phyloP scores from a whole-genome alignment of 768 basidiomycete genomes.

The Mycena galopus region DNA sequence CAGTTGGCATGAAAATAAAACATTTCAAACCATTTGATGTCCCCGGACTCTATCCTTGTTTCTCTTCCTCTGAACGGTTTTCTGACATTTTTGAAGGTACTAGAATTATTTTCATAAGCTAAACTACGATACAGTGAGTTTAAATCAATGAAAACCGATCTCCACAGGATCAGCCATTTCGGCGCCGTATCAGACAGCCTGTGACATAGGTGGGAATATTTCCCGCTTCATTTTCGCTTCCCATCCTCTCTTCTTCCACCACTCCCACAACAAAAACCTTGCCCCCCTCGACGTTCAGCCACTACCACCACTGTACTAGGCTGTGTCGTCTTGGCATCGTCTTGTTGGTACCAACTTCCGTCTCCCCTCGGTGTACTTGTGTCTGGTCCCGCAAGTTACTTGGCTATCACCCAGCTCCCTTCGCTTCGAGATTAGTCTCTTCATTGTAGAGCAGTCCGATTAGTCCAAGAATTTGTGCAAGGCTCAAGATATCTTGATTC shows the following conservation, averaged over 20 bases:
- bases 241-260: neutral
- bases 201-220: neutral
- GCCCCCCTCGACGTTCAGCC: neutral
- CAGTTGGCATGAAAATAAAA: no score
- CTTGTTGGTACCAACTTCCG: neutral
- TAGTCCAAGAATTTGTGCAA: neutral
- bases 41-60: neutral
- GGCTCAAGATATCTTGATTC: neutral
- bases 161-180: neutral
- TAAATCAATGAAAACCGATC: neutral
- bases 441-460: neutral
- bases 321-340: neutral
- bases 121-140: neutral
- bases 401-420: neutral
- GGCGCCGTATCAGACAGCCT: neutral
- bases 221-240: neutral
- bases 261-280: neutral
- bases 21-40: neutral
- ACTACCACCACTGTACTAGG: neutral
- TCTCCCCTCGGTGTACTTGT: neutral
- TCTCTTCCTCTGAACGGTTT: neutral
- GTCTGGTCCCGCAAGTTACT: neutral
- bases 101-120: neutral
- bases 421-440: neutral
- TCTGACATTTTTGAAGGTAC: neutral